These are phyloP conservation scores for Pseudomicrostroma phylloplanum DNA, from an alignment of 1,284 basidiomycete genomes.

Conservation along the genomic window DNA sequence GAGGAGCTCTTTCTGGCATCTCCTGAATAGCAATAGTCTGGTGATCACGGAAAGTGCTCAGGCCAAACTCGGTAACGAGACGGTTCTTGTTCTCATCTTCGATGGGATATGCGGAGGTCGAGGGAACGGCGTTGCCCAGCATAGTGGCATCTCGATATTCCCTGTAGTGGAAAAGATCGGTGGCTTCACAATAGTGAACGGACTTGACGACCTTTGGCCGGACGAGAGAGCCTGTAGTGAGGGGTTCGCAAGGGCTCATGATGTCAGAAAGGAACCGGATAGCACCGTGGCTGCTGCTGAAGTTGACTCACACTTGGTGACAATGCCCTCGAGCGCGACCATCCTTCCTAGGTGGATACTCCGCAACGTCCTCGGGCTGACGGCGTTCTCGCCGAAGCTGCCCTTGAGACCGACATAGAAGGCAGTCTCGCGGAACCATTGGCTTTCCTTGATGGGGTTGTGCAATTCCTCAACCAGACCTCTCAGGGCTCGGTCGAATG, in stretches of 20 bases:
- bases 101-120: conserved; percentile 62
- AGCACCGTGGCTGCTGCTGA: background rate
- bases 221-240: conserved; percentile 65
- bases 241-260: conserved; percentile 43
- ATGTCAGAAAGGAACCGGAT: background rate
- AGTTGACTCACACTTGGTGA: conserved; percentile 69
- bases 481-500: conserved; percentile 78
- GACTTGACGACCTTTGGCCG: conserved; percentile 97
- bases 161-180: conserved; percentile 74
- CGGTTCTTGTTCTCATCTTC: conserved; percentile 81
- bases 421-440: conserved; percentile 61
- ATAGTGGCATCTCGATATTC: conserved; percentile 92
- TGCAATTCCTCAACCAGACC: conserved; percentile 70
- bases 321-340: conserved; percentile 96
- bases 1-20: conserved; percentile 97
- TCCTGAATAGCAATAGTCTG: conserved; percentile 98
- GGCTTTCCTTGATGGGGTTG: conserved; percentile 73
- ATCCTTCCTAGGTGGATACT: conserved; percentile 86
- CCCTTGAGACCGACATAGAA: conserved; percentile 83
- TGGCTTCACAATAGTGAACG: conserved; percentile 87
- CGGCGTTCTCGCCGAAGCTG: conserved; percentile 97
- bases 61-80: conserved; percentile 86
- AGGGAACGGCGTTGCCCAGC: conserved; percentile 61
- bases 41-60: conserved; percentile 88
- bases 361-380: conserved; percentile 85